A percentile compares a stretch with the other conserved stretches of the same genome.
These are phyloP conservation scores for Sechiopsis laciniata DNA, from an alignment of 306 rosid genomes.

Conservation along the genomic window DNA sequence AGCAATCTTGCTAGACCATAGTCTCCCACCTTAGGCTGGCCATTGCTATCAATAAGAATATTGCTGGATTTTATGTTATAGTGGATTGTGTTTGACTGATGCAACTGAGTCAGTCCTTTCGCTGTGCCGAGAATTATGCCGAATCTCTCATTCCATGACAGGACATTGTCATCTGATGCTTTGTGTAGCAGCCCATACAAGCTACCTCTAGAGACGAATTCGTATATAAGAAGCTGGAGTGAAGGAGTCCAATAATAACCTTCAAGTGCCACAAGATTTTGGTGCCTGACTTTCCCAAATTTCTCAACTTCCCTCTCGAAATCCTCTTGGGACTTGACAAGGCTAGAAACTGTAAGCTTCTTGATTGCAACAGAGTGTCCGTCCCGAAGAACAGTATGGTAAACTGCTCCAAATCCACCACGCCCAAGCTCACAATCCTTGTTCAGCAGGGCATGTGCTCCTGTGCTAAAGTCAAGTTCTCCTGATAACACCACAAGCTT, in stretches of 20 bases:
- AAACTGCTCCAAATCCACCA: slow-evolving; percentile 96
- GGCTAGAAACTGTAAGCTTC: slow-evolving; percentile 95
- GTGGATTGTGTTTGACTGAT: slow-evolving; percentile 70
- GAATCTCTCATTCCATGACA: slow-evolving; percentile 84
- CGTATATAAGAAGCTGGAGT: slow-evolving; percentile 82
- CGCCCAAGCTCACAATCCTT: slow-evolving; percentile 99
- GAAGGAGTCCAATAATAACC: slow-evolving; percentile 98
- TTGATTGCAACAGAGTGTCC: slow-evolving; percentile 92
- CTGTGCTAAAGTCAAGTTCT: slow-evolving; percentile 89
- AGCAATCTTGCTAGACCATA: slow-evolving; percentile 84
- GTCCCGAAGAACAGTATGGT: slow-evolving; percentile 73
- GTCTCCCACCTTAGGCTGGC: slow-evolving; percentile 86
- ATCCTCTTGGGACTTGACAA: slow-evolving; percentile 90
- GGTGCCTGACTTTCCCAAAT: slow-evolving; percentile 74
- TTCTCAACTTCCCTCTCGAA: slow-evolving; percentile 89
- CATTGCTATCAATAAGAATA: slow-evolving; percentile 63
- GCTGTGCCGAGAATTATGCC: slow-evolving; percentile 83
- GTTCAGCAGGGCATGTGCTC: slow-evolving; percentile 91
- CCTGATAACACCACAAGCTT: slow-evolving; percentile 97
- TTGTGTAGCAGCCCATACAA: slow-evolving; percentile 84
- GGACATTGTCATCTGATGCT: slow-evolving; percentile 61
- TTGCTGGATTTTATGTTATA: slow-evolving; percentile 91
- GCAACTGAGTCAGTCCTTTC: slow-evolving; percentile 82
- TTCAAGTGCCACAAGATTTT: slow-evolving; percentile 82
- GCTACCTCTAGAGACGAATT: slow-evolving; percentile 74